Conservation (phyloP, 305 asterid species). For the Petunia hybrid region DNA sequence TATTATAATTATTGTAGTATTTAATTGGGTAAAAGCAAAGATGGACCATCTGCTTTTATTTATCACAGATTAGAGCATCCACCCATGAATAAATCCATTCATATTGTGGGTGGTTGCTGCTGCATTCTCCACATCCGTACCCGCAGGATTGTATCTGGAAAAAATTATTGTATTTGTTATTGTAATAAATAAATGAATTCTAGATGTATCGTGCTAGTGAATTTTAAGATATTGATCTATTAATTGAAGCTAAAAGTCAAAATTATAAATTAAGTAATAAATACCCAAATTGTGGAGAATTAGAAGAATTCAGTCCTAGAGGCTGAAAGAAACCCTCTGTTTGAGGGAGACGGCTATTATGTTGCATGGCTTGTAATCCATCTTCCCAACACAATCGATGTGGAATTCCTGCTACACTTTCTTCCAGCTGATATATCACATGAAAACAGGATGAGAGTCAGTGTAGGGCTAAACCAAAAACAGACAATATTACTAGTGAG, state of each 20-base stretch:
- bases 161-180: too few relatives aligned
- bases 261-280: background rate
- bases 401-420: constrained; percentile 34
- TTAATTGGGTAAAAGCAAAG: background rate
- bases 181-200: too few relatives aligned
- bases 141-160: constrained; percentile 35
- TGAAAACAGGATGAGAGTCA: background rate
- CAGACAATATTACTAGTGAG: too few relatives aligned
- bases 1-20: too few relatives aligned
- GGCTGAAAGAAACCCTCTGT: constrained; percentile 40
- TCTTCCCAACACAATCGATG: constrained; percentile 42
- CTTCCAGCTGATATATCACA: constrained; percentile 34
- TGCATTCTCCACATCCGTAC: constrained; percentile 32
- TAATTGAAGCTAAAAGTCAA: background rate
- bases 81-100: constrained; percentile 43
- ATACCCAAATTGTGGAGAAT: constrained; percentile 41
- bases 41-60: background rate
- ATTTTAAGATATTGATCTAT: background rate
- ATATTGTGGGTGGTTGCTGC: constrained; percentile 30
- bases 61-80: constrained; percentile 34
- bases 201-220: too few relatives aligned
- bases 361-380: constrained; percentile 28
- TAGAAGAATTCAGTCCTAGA: constrained; percentile 36
- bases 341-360: constrained; percentile 35
- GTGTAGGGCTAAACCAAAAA: too few relatives aligned